Evolutionary conservation across 2,329 filamentous ascomycete genomes (phyloP).

Genomic region (Colletotrichum endophyticum): DNA sequence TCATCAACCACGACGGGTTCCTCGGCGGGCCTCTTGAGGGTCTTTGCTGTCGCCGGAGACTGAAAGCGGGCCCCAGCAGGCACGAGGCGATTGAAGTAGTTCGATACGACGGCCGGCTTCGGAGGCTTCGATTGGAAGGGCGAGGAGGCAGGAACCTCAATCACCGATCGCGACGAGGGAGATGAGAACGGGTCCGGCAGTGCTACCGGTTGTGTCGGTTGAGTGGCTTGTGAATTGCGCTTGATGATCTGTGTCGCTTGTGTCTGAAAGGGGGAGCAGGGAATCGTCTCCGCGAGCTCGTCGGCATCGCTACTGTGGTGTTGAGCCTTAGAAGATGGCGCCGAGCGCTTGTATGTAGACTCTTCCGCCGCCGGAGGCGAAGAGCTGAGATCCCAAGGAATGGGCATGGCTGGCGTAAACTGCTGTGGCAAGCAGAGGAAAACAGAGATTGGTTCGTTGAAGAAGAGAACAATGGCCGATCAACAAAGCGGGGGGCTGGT

Average conservation of each 20-base stretch:
- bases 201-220: slow-evolving; percentile 28
- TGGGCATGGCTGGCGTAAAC: neutral
- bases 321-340: neutral
- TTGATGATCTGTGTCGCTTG: slow-evolving; percentile 50
- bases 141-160: slow-evolving; percentile 92
- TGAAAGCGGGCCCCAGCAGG: slow-evolving; percentile 77
- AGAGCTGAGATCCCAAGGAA: slow-evolving; percentile 1
- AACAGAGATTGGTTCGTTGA: neutral
- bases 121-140: slow-evolving; percentile 55
- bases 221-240: slow-evolving; percentile 19
- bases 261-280: slow-evolving; percentile 47
- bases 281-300: slow-evolving; percentile 52
- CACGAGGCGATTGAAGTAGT: slow-evolving; percentile 64
- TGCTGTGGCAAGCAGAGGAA: neutral
- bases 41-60: slow-evolving; percentile 41
- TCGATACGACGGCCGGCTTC: slow-evolving; percentile 15
- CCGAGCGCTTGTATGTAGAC: neutral
- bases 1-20: slow-evolving; percentile 54
- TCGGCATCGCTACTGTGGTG: slow-evolving; percentile 42
- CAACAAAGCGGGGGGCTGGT: neutral
- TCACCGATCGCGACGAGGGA: slow-evolving; percentile 45
- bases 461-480: neutral
- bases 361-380: slow-evolving; percentile 1
- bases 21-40: slow-evolving; percentile 39
- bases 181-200: slow-evolving; percentile 37